phyloP scores from a whole-genome alignment of 2,329 filamentous ascomycete genomes.

The Penicillium frequentans region DNA sequence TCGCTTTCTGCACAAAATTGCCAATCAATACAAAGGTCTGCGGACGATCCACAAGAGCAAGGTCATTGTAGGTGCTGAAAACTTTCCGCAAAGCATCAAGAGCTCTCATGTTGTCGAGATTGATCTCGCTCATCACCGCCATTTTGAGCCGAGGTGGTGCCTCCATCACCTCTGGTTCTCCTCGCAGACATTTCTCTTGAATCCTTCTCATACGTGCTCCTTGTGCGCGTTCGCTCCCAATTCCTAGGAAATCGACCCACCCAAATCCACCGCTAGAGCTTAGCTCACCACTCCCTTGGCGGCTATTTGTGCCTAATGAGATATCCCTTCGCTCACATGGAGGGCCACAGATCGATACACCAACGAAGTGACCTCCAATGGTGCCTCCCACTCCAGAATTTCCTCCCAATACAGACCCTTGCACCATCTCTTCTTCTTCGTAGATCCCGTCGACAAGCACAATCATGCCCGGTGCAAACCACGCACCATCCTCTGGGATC shows the following conservation, averaged over 20 bases:
- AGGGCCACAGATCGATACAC: slow-evolving; percentile 86
- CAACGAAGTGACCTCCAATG: slow-evolving; percentile 88
- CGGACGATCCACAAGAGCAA: slow-evolving; percentile 65
- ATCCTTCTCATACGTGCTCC: slow-evolving; percentile 81
- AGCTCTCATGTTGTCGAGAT: slow-evolving; percentile 80
- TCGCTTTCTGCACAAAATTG: slow-evolving; percentile 68
- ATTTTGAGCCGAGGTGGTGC: slow-evolving; percentile 51
- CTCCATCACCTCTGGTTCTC: slow-evolving; percentile 24
- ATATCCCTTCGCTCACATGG: slow-evolving; percentile 81
- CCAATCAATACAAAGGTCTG: slow-evolving; percentile 81
- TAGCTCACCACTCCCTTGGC: slow-evolving; percentile 32
- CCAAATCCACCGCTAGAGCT: slow-evolving; percentile 77
- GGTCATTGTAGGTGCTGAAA: slow-evolving; percentile 69
- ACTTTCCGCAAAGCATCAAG: slow-evolving; percentile 79
- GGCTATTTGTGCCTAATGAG: slow-evolving; percentile 70
- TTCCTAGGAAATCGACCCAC: slow-evolving; percentile 94
- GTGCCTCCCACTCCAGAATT: slow-evolving; percentile 82
- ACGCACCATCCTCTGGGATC: slow-evolving; percentile 81
- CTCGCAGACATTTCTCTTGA: slow-evolving; percentile 65
- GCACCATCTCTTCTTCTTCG: slow-evolving; percentile 76
- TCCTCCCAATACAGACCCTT: slow-evolving; percentile 69
- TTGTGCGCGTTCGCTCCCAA: slow-evolving; percentile 83
- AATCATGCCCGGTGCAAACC: slow-evolving; percentile 95
- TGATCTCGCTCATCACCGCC: slow-evolving; percentile 80
- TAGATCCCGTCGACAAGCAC: slow-evolving; percentile 95